A percentile compares a stretch with the other conserved stretches of the same genome.
phyloP scores from a whole-genome alignment of 768 basidiomycete genomes.

The Tulasnella sp. region DNA sequence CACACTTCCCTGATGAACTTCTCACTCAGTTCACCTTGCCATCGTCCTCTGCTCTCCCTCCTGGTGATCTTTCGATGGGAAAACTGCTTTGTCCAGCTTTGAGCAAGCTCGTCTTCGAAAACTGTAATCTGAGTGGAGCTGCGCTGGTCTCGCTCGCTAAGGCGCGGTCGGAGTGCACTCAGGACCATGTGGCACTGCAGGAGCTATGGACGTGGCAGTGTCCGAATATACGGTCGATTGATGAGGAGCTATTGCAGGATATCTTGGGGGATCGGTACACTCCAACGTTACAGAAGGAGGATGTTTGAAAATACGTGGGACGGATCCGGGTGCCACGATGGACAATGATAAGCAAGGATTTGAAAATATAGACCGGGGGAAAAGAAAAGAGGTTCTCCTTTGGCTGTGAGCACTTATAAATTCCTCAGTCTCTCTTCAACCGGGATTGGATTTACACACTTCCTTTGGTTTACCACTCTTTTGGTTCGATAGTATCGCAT shows the following conservation, averaged over 20 bases:
- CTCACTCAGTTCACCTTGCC: background rate
- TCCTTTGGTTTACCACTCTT: no score
- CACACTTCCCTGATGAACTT: slow-evolving; percentile 9
- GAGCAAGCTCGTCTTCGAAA: slow-evolving; percentile 12
- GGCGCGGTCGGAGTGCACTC: background rate
- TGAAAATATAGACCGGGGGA: no score
- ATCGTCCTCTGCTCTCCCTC: background rate
- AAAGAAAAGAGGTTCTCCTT: no score
- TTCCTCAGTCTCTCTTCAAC: no score
- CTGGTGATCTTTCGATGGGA: background rate
- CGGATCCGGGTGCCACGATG: no score
- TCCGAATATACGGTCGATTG: background rate
- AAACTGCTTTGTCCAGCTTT: slow-evolving; percentile 6
- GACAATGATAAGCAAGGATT: no score
- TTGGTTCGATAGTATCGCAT: no score
- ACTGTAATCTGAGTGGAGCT: slow-evolving; percentile 7
- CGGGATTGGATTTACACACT: no score
- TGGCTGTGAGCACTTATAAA: no score
- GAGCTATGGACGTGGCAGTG: slow-evolving; percentile 9
- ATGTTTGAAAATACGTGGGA: no score
- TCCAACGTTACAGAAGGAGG: background rate
- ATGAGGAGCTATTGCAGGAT: background rate
- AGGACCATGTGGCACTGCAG: background rate
- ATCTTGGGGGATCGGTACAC: background rate
- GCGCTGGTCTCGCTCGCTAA: slow-evolving; percentile 10